Base-by-base conservation (phyloP, 2,329 filamentous ascomycete genomes). In the Hirsutella rhossiliensis region DNA sequence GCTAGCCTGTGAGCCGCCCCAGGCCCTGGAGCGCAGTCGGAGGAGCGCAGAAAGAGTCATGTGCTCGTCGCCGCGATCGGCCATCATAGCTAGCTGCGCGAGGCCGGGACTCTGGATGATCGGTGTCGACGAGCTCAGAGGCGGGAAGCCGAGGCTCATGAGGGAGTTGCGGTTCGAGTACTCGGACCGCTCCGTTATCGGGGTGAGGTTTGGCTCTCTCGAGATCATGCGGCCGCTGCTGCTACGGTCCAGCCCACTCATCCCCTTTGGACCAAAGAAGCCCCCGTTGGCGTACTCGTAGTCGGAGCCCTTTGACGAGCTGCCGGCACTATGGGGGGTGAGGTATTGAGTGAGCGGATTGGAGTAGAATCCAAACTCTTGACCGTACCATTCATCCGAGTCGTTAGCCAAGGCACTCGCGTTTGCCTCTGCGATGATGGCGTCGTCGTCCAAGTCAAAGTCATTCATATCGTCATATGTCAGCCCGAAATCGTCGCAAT, bases 281-380 rank as follows among this genome's bases (percentile, higher is more conserved):
- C 92, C 92, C 27, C 92, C 92, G 52, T 87, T 84, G 13, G 79
- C 75, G 52, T 83, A 85, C 44, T 84, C 67, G 34, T 71, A 73
- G 8, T 67, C 58, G 32, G 65, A 65, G 32, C 56, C 40, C 6
- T 48, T 43, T 1, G 56, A 51, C 6, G 46, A 39, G 18, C 9
- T 27, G 23, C 47, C 66, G 7, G 69, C 64, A 34, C 67, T 67
- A 44, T 66, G 65, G 28, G 65, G 67, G 18, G 69, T 71, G 40
- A 70, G 60, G 34, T 62, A 63, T 11, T 65, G 60, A 15, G 59
- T 59, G 5, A 64, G 52, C 0, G 77, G 75, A 2, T 72, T 69
- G 1, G 89, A 87, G 60, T 95, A 98, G 61, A 98, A 98, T 1
- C 88, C 89, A 57, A 98, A 98, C 60, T 98, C 92, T 52, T 88